These are phyloP conservation scores for Fraxinus latifolia DNA, from an alignment of 305 asterid species.

Conservation along the genomic window DNA sequence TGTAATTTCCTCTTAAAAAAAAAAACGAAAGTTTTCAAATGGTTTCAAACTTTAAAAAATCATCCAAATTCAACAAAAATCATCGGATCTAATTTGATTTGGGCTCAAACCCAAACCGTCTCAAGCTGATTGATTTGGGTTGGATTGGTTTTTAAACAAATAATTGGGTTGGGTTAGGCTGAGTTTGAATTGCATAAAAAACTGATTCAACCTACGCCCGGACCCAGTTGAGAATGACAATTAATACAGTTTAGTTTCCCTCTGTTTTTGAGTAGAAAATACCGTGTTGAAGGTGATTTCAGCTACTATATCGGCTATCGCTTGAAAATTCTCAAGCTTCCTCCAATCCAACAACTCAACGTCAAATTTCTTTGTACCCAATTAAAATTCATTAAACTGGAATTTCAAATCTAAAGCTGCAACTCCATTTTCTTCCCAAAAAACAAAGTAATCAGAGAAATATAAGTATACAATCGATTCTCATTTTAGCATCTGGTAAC, in stretches of 20 bases:
- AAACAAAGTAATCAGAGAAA: neutral
- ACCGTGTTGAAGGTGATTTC: neutral
- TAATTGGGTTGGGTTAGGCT: too few relatives aligned
- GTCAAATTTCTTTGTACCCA: neutral
- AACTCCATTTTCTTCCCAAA: slow-evolving; percentile 19
- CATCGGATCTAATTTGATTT: too few relatives aligned
- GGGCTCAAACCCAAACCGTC: too few relatives aligned
- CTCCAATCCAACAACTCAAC: neutral
- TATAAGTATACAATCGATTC: neutral
- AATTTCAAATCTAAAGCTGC: slow-evolving; percentile 16
- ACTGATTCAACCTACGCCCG: too few relatives aligned
- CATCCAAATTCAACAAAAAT: too few relatives aligned
- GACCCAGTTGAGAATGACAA: neutral
- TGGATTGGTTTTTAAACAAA: too few relatives aligned
- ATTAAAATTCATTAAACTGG: slow-evolving; percentile 11
- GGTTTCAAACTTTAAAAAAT: too few relatives aligned
- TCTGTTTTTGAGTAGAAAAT: too few relatives aligned
- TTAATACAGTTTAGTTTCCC: neutral
- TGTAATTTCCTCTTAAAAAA: too few relatives aligned
- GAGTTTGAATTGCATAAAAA: too few relatives aligned
- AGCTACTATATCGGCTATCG: neutral
- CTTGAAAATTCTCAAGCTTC: neutral
- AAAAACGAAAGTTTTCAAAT: too few relatives aligned
- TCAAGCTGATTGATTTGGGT: too few relatives aligned
- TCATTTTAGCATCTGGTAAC: neutral